Base-by-base conservation (phyloP, 1,139 yeast species). In the Protomyces gravidus region DNA sequence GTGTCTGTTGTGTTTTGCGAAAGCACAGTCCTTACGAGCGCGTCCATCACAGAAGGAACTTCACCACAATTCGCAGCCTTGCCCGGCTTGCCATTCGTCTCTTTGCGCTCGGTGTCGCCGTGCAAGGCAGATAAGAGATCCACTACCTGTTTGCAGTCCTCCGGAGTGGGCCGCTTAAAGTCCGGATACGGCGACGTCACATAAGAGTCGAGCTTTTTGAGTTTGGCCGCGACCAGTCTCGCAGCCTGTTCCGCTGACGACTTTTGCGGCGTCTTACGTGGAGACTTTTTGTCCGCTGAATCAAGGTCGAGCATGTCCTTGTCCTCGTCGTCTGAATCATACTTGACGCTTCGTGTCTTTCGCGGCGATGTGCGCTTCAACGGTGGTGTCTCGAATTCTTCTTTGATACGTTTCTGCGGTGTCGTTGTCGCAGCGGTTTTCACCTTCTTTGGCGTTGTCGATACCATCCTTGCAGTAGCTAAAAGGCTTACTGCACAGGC, bases 261-360 rank as follows among this genome's bases (percentile, higher is more conserved):
- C 52, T 47, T 47, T 45, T 26, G 48, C 48, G 48, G 48, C 30
- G 48, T 13, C 47, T 46, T 46, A 7, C 33, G 11, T 7, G 49
- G 49, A 2, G 53, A 39, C 26, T 23, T 19, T 15, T 32, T 49
- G 7, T 30, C 50, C 4, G 46, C 46, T 17, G 19, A n/a, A 3
- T 30, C 46, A 15, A 21, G 17, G 15, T 55, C 47, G 11, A 17
- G 30, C 32, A 25, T 32, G 30, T 55, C 52, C 52, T 55, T 46
- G 45, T 55, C 42, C 6, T 36, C 42, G 19, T 23, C 42, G 17
- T 36, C 42, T 5, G 42, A 36, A 1, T 36, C 42, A 36, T 36
- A 36, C 42, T 64, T n/a, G 66, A 64, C 52, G 63, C 63, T 11
- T 58, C 61, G 50, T 61, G 65, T 5, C 39, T 42, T 45, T 27